These are phyloP conservation scores for Rhodotorula paludigena DNA, from an alignment of 768 basidiomycete genomes.

Conservation along the genomic window DNA sequence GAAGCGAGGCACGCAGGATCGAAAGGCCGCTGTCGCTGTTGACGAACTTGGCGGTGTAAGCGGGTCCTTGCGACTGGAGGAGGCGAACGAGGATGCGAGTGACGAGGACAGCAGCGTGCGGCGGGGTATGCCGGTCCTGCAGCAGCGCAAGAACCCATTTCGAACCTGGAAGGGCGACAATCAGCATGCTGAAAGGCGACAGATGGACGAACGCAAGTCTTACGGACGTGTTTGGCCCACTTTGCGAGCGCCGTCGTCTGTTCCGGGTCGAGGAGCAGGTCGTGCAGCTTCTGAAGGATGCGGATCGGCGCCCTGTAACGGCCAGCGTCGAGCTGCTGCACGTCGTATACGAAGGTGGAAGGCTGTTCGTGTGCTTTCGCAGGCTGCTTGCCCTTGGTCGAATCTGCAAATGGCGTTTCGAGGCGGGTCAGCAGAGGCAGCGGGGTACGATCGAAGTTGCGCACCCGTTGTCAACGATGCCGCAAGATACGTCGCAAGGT, in stretches of 20 bases:
- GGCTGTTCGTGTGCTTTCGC: too few relatives aligned
- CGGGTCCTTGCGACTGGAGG: conserved; percentile 12
- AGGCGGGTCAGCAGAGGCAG: neutral
- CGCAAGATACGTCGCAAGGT: conserved; percentile 76
- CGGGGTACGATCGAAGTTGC: conserved; percentile 26
- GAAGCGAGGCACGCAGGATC: conserved; percentile 7
- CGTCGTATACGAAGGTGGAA: conserved; percentile 1
- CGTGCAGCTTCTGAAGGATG: conserved; percentile 1
- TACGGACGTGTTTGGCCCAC: conserved; percentile 12
- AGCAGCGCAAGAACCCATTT: conserved; percentile 18
- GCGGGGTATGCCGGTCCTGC: conserved; percentile 1
- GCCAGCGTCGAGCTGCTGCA: neutral
- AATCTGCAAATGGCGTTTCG: too few relatives aligned
- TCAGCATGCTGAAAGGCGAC: neutral
- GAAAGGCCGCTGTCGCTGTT: conserved; percentile 9
- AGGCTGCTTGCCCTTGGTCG: neutral
- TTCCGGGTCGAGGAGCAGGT: neutral
- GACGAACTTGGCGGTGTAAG: conserved; percentile 6
- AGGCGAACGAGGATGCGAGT: conserved; percentile 19
- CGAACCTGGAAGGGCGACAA: neutral
- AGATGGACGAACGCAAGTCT: neutral
- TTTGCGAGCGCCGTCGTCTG: neutral
- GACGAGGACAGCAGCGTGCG: conserved; percentile 9
- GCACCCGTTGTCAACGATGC: conserved; percentile 68
- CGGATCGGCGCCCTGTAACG: neutral